phyloP scores from a whole-genome alignment of 1,284 basidiomycete species.

The Ustilago trichophora region DNA sequence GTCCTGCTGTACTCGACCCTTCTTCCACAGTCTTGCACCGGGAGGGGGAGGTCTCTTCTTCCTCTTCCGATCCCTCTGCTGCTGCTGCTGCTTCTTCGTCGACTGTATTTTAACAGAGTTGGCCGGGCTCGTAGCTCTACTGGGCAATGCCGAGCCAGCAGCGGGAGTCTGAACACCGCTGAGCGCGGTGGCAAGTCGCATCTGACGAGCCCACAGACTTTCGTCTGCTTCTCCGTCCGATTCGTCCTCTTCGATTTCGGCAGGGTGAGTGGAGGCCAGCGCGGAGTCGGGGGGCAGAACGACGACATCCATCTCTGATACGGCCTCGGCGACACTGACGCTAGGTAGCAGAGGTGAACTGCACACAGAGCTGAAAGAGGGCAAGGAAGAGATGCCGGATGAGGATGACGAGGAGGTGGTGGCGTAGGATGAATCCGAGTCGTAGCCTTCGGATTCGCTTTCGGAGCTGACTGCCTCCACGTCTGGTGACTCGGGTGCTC shows the following conservation, averaged over 20 bases:
- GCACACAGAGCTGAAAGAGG: conserved; percentile 39
- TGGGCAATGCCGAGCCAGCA: conserved; percentile 5
- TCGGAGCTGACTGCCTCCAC: not conserved
- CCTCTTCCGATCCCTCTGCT: conserved; percentile 15
- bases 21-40: conserved; percentile 42
- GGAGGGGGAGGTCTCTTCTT: conserved; percentile 41
- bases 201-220: conserved; percentile 34
- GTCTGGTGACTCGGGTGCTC: not conserved
- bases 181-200: conserved; percentile 12
- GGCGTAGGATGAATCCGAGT: conserved; percentile 35
- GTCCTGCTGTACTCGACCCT: conserved; percentile 38
- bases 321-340: conserved; percentile 15
- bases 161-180: conserved; percentile 13
- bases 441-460: conserved; percentile 8
- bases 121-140: conserved; percentile 17
- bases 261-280: too few species aligned
- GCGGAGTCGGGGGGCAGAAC: too few species aligned
- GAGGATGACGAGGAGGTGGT: conserved; percentile 6
- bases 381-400: conserved; percentile 37
- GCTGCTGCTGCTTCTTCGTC: not conserved
- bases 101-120: conserved; percentile 1
- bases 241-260: too few species aligned
- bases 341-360: conserved; percentile 23
- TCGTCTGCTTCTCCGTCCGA: conserved; percentile 33
- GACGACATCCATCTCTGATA: too few species aligned